phyloP scores from a whole-genome alignment of 2,329 filamentous ascomycete genomes.

The Colletotrichum endophyticum region DNA sequence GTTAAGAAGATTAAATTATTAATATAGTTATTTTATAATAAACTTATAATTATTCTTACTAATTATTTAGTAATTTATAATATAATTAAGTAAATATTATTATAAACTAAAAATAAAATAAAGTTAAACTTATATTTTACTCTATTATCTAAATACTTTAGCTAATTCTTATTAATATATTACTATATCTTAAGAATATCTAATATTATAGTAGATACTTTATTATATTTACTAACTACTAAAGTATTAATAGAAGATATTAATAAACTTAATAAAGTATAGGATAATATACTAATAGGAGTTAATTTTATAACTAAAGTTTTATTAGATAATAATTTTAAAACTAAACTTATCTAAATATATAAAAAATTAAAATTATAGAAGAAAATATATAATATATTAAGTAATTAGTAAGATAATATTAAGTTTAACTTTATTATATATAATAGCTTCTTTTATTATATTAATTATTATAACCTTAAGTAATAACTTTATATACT shows the following conservation, averaged over 20 bases:
- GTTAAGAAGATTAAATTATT: too few relatives aligned
- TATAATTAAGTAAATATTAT: too few relatives aligned
- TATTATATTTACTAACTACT: neutral
- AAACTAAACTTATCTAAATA: neutral
- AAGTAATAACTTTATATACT: too few relatives aligned
- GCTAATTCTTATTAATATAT: too few relatives aligned
- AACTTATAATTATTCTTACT: too few relatives aligned
- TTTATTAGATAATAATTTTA: neutral
- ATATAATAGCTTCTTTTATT: neutral
- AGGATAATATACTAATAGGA: neutral
- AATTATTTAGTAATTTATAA: too few relatives aligned
- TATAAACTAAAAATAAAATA: too few relatives aligned
- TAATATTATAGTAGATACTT: neutral
- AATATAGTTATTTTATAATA: too few relatives aligned
- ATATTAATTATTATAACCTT: neutral
- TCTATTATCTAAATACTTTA: too few relatives aligned
- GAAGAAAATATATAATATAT: neutral
- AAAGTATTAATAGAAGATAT: neutral
- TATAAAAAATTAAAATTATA: neutral
- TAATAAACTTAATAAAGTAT: neutral
- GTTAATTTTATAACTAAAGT: neutral
- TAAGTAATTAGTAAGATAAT: neutral
- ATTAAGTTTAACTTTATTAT: neutral
- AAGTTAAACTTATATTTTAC: too few relatives aligned
- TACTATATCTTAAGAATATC: too few relatives aligned